Evolutionary conservation across 2,329 filamentous ascomycete species (phyloP).

Genomic region (Cryphonectria radicalis): DNA sequence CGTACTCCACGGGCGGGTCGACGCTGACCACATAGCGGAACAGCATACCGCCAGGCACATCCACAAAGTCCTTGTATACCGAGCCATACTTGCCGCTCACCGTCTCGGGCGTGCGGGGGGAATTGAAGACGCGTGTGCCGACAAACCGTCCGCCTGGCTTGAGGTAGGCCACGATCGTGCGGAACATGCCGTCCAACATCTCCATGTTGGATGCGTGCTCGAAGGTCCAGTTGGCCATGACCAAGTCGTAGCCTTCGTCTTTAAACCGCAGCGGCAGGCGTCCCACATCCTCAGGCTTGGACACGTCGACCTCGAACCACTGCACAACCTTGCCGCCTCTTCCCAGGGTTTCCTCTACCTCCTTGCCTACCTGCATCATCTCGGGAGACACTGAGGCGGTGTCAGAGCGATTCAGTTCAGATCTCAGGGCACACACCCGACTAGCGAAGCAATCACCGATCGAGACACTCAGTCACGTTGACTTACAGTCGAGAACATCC

Average conservation of each 20-base stretch:
- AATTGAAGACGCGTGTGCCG: constrained; percentile 28
- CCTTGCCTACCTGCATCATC: constrained; percentile 35
- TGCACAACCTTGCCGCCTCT: constrained; percentile 22
- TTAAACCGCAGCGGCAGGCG: constrained; percentile 26
- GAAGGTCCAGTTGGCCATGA: constrained; percentile 33
- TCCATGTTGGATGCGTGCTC: constrained; percentile 27
- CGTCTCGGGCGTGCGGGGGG: constrained; percentile 11
- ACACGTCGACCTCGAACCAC: constrained; percentile 30
- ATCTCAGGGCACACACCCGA: neutral
- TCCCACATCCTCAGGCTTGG: constrained; percentile 27
- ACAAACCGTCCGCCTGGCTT: constrained; percentile 33
- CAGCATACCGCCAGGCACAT: constrained; percentile 22
- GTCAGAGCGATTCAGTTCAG: neutral
- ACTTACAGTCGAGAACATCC: constrained; percentile 36
- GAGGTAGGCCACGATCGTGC: constrained; percentile 28
- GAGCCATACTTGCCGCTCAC: constrained; percentile 20
- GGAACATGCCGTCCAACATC: constrained; percentile 32
- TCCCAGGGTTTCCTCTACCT: constrained; percentile 24
- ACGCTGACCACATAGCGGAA: constrained; percentile 22
- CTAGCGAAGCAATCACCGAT: neutral
- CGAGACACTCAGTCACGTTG: neutral
- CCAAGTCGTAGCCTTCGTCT: constrained; percentile 32
- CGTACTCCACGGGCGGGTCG: constrained; percentile 18
- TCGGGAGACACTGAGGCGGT: constrained; percentile 31
- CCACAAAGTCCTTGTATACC: constrained; percentile 24